These are phyloP conservation scores for Pistacia vera DNA, from an alignment of 345 rosid species.

Conservation along the genomic window DNA sequence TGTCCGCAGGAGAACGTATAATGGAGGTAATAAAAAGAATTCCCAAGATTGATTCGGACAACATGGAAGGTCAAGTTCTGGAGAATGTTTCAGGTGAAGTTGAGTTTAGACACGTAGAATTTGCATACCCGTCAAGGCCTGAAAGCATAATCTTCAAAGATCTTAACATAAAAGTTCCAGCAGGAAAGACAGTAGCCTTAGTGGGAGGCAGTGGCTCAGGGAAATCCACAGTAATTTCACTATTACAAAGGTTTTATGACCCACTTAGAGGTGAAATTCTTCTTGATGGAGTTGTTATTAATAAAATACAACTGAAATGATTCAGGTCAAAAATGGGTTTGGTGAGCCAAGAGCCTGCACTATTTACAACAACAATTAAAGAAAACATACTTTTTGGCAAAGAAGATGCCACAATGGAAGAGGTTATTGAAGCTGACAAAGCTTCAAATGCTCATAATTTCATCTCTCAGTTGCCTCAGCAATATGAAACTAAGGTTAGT, in stretches of 20 bases:
- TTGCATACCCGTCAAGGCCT: too few relatives aligned
- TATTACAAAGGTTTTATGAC: background rate
- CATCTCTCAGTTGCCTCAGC: constrained; percentile 60
- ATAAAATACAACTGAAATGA: constrained; percentile 68
- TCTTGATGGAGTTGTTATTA: background rate
- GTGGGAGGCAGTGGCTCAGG: too few relatives aligned
- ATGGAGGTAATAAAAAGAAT: too few relatives aligned
- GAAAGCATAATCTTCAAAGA: background rate
- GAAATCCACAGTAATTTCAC: constrained; percentile 12
- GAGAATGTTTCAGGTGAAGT: too few relatives aligned
- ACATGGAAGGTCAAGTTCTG: too few relatives aligned
- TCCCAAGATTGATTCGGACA: constrained; percentile 17
- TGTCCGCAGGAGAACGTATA: background rate
- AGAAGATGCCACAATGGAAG: constrained; percentile 60
- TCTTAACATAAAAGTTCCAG: background rate
- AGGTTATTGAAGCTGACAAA: constrained; percentile 59
- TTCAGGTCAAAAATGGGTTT: constrained; percentile 75
- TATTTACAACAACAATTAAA: constrained; percentile 69
- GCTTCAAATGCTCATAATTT: constrained; percentile 74
- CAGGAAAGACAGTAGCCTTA: too few relatives aligned
- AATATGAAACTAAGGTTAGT: constrained; percentile 72
- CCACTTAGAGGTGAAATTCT: background rate
- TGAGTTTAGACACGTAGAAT: background rate
- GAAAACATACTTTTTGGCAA: constrained; percentile 80
- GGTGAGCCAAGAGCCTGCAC: constrained; percentile 78